Conservation (phyloP, 305 asterid species). For the Fraxinus latifolia region DNA sequence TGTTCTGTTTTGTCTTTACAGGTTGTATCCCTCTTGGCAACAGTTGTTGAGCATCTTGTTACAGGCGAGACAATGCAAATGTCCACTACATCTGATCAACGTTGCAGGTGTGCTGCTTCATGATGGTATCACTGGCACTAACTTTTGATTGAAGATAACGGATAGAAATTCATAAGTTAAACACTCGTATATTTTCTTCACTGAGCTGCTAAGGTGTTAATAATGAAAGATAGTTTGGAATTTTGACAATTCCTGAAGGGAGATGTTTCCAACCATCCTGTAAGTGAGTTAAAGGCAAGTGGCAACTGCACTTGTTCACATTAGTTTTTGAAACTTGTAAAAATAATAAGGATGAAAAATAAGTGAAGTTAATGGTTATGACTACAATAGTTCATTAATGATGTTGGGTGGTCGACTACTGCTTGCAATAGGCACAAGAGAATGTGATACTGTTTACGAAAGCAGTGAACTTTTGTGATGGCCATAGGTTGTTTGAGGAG, state of each 20-base stretch:
- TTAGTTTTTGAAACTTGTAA: neutral
- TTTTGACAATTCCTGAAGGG: neutral
- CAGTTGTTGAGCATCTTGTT: constrained; percentile 88
- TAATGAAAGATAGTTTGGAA: neutral
- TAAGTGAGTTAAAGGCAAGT: neutral
- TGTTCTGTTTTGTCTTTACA: constrained; percentile 24
- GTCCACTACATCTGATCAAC: constrained; percentile 75
- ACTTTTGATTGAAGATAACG: neutral
- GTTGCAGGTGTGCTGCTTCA: constrained; percentile 64
- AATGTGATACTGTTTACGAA: neutral
- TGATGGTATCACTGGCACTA: neutral
- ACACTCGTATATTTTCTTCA: neutral
- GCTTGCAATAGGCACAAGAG: neutral
- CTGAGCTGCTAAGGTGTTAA: neutral
- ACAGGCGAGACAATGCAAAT: constrained; percentile 99
- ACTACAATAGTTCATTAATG: neutral
- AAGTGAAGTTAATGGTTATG: neutral
- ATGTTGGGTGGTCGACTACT: neutral
- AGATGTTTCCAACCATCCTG: neutral
- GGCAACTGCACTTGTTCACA: neutral
- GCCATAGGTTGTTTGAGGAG: neutral
- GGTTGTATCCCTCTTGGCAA: constrained; percentile 93
- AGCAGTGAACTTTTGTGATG: neutral
- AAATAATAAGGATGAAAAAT: neutral
- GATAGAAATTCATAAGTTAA: neutral